Evolutionary conservation across 768 basidiomycete genomes (phyloP).

Genomic region (Suillus bovinus): DNA sequence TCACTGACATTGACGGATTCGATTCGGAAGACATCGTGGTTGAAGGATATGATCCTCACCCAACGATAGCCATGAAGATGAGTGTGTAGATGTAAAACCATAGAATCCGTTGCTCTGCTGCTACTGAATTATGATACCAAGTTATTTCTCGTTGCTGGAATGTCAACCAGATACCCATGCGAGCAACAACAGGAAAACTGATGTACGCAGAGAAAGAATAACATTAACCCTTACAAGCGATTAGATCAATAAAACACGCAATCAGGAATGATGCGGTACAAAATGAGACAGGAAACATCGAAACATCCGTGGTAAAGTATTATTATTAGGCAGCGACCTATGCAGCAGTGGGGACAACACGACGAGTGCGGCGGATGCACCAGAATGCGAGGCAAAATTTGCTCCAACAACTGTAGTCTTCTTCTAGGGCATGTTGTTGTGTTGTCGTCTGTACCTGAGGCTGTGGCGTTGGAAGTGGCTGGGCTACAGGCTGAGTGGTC

Average conservation of each 20-base stretch:
- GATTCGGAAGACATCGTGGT: conserved; percentile 78
- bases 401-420: not conserved
- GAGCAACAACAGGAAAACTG: not conserved
- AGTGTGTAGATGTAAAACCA: conserved; percentile 54
- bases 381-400: not conserved
- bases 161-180: not conserved
- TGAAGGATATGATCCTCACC: conserved; percentile 84
- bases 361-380: not conserved
- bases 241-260: not conserved
- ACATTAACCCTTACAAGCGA: not conserved
- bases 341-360: not conserved
- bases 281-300: not conserved
- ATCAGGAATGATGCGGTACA: not conserved
- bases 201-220: not conserved
- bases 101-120: not conserved
- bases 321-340: not conserved
- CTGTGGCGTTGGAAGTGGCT: not conserved
- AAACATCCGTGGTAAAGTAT: not conserved
- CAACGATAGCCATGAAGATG: conserved; percentile 94
- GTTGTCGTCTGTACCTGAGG: not conserved
- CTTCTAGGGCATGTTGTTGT: not conserved
- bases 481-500: not conserved
- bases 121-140: not conserved
- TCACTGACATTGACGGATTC: conserved; percentile 79
- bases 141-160: not conserved